These are phyloP conservation scores for Sphaerulina vaccinii DNA, from an alignment of 2,329 filamentous ascomycete genomes.

Conservation along the genomic window DNA sequence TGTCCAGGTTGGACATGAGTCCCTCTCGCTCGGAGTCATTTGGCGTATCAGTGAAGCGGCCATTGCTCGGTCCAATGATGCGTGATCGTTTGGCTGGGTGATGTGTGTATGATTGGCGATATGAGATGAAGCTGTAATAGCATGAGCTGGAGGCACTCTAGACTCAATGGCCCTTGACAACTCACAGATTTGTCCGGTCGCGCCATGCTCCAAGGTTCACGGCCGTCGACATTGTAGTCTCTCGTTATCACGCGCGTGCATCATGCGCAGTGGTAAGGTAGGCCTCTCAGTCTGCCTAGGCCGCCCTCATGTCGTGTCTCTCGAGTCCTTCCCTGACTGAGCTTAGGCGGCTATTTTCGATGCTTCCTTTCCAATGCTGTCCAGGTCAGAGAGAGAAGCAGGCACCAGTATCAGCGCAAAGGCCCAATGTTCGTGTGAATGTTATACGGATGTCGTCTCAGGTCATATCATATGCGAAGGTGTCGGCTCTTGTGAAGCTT, in stretches of 20 bases:
- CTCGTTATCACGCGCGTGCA: conserved; percentile 13
- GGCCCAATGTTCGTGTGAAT: no score
- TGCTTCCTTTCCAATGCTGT: neutral
- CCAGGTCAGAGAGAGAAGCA: neutral
- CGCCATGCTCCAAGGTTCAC: conserved; percentile 64
- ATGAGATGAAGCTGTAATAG: conserved; percentile 81
- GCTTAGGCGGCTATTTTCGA: neutral
- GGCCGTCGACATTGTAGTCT: conserved; percentile 21
- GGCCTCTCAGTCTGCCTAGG: neutral
- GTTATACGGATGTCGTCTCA: no score
- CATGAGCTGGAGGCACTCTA: conserved; percentile 8
- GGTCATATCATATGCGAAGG: no score
- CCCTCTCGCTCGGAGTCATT: conserved; percentile 64
- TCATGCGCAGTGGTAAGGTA: conserved; percentile 12
- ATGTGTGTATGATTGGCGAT: conserved; percentile 96
- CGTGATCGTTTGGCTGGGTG: conserved; percentile 80
- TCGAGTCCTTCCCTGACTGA: neutral
- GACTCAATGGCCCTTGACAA: neutral
- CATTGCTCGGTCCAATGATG: conserved; percentile 49
- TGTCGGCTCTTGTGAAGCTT: no score
- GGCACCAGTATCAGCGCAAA: neutral
- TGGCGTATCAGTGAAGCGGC: conserved; percentile 47
- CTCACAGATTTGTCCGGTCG: conserved; percentile 97
- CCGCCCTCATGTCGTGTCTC: conserved; percentile 2
- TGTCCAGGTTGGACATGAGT: conserved; percentile 71